phyloP scores from a whole-genome alignment of 225 moss, liverwort and hornwort species.

The Anthoceros angustus region DNA sequence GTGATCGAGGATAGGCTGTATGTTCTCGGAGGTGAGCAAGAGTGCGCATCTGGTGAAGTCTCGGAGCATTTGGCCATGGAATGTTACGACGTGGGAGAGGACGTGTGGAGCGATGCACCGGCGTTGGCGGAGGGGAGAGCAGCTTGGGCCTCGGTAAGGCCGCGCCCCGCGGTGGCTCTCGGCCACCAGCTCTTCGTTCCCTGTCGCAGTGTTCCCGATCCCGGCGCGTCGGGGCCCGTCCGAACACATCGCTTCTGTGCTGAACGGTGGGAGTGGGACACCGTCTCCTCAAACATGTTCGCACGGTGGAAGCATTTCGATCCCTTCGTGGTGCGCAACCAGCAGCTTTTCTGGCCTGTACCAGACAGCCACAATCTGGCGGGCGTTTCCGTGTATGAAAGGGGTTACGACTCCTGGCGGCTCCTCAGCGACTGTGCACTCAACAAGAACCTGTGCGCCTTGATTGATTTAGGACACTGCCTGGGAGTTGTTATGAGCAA shows the following conservation, averaged over 20 bases:
- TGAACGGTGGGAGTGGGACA: background rate
- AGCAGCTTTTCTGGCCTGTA: background rate
- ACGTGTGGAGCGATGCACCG: background rate
- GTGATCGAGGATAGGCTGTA: background rate
- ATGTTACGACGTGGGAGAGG: background rate
- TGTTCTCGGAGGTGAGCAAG: background rate
- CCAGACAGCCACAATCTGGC: background rate
- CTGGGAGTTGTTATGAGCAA: background rate
- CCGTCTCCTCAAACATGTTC: background rate
- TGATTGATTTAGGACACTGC: background rate
- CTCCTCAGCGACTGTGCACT: background rate
- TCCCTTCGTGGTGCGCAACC: background rate
- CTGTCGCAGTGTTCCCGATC: background rate
- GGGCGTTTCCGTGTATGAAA: background rate
- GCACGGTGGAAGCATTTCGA: background rate
- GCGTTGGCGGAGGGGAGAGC: background rate
- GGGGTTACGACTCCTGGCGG: background rate
- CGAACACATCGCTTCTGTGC: background rate
- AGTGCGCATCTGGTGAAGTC: background rate
- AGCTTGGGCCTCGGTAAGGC: background rate
- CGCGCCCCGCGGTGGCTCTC: background rate
- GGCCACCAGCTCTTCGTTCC: background rate
- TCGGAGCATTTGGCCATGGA: background rate
- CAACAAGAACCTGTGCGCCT: background rate
- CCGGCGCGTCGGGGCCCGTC: background rate